A percentile compares a stretch with the other conserved stretches of the same genome.
These are phyloP conservation scores for Trichosporon ovoides DNA, from an alignment of 1,284 basidiomycete genomes.

Conservation along the genomic window DNA sequence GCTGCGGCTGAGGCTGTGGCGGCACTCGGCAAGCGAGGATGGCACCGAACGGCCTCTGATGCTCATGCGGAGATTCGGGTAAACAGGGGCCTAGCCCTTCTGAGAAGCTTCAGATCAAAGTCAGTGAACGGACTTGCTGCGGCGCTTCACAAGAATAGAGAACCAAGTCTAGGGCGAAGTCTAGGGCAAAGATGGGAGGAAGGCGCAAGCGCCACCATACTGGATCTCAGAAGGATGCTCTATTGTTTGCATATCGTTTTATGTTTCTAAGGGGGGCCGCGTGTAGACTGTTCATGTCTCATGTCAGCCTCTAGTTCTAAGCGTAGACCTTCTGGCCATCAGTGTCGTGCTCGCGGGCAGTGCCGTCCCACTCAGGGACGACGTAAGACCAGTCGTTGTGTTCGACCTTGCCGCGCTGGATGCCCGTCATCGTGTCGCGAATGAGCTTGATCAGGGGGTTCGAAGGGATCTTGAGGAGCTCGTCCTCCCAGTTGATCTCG, in stretches of 20 bases:
- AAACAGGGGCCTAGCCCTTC: too few relatives aligned
- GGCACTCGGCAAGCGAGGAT: too few relatives aligned
- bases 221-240: neutral
- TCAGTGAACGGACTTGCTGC: too few relatives aligned
- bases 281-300: too few relatives aligned
- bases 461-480: constrained; percentile 32
- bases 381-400: constrained; percentile 36
- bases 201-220: neutral
- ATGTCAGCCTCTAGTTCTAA: neutral
- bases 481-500: constrained; percentile 32
- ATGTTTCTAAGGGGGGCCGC: too few relatives aligned
- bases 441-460: constrained; percentile 38
- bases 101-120: neutral
- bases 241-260: constrained; percentile 7
- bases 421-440: constrained; percentile 39
- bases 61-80: too few relatives aligned
- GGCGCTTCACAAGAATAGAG: too few relatives aligned
- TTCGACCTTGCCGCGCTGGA: constrained; percentile 40
- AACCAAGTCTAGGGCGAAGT: too few relatives aligned
- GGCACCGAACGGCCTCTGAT: too few relatives aligned
- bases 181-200: neutral
- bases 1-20: too few relatives aligned
- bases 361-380: constrained; percentile 35
- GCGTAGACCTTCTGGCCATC: constrained; percentile 19
- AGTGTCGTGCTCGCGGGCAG: constrained; percentile 16